Base-by-base conservation (phyloP, 805 yeast genomes). In the Lachancea sp. region DNA sequence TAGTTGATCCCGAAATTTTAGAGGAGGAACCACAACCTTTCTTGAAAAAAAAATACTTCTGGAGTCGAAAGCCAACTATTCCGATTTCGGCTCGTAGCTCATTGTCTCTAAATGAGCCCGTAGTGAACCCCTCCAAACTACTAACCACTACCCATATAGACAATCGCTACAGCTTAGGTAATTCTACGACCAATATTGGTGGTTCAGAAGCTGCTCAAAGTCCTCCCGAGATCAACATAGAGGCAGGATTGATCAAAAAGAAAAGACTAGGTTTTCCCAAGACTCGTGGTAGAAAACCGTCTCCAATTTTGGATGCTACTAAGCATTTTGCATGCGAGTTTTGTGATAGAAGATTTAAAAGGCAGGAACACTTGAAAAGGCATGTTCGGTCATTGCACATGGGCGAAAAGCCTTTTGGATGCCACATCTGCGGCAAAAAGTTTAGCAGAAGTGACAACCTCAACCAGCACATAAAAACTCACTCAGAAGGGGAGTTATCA, bases 281-380 rank as follows among this genome's bases (percentile, higher is more conserved):
- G 37, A 71, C 76, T 2, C 66, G 86, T 36, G 86, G 86, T 5
- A 69, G 86, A 29, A 79, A 78, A 56, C 84, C 82, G 18, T 73
- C 79, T 30, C 63, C 72, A 46, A 75, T 72, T 36, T 78, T 75
- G 11, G 84, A 78, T 51, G 69, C 66, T 47, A 45, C 55, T 11
- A 80, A 80, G 59, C 76, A 76, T 30, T 81, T 72, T 54, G 73
- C 74, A 22, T 82, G 89, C 57, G 74, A 73, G 23, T 72, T 69
- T 52, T 82, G 90, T 57, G 69, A 73, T 35, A 70, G 89, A 49
- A 58, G 75, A 34, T 83, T 83, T 62, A 77, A 80, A 55, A 70
- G 92, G 49, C 86, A 81, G 56, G 92, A 83, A 53, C 92, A 83
- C 58, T 63, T 83, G 50, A 80, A 80, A 56, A 70, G 92, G 45